Conservation (phyloP, 331 rosid species). For the Pyrus hybrid region DNA sequence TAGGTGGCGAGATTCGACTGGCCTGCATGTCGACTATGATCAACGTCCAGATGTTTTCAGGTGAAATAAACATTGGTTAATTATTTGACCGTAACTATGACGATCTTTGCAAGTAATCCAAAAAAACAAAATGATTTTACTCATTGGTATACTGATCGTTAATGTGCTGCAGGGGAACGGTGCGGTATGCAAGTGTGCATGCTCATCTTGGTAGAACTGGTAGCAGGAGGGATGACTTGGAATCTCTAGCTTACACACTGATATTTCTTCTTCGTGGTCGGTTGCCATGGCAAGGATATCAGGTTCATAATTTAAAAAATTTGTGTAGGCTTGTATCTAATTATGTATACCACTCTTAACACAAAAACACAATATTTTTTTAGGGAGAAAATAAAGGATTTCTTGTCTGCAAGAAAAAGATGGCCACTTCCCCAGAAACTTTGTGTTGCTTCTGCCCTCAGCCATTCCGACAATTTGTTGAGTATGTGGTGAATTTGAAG, state of each 20-base stretch:
- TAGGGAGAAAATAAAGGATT: slow-evolving; percentile 53
- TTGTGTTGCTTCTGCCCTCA: slow-evolving; percentile 44
- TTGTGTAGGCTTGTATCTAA: not conserved
- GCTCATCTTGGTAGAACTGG: slow-evolving; percentile 58
- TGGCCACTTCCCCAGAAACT: slow-evolving; percentile 42
- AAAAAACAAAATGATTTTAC: not conserved
- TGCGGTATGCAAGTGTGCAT: slow-evolving; percentile 52
- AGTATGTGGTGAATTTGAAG: slow-evolving; percentile 44
- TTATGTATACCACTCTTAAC: not conserved
- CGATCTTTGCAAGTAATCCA: not conserved
- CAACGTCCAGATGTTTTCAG: slow-evolving; percentile 51
- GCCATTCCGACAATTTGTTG: slow-evolving; percentile 44
- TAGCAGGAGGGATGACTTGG: slow-evolving; percentile 49
- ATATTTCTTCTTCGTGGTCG: slow-evolving; percentile 49
- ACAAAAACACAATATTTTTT: not conserved
- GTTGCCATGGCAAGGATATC: slow-evolving; percentile 58
- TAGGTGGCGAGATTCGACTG: slow-evolving; percentile 39
- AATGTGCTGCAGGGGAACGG: slow-evolving; percentile 34
- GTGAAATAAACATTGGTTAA: slow-evolving; percentile 2
- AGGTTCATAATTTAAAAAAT: slow-evolving; percentile 20
- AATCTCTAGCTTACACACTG: slow-evolving; percentile 49
- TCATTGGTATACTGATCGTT: not conserved
- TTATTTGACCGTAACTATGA: not conserved
- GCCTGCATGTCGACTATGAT: slow-evolving; percentile 45
- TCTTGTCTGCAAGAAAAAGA: slow-evolving; percentile 51